Conservation (phyloP, 1,284 basidiomycete genomes). For the Cutaneotrichosporon sp. region DNA sequence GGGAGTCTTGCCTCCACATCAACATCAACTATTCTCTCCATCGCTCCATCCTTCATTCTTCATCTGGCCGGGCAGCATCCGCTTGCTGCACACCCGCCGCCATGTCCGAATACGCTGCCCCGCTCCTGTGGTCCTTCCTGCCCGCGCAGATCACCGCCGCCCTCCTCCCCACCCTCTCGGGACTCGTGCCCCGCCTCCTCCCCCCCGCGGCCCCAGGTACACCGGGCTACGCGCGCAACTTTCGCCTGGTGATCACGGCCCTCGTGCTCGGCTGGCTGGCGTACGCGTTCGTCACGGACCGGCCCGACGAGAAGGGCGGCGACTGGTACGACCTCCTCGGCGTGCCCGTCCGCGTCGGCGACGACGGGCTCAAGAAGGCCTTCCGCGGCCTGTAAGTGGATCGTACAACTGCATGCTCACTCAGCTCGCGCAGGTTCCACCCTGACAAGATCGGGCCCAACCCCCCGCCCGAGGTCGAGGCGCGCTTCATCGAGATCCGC, state of each 20-base stretch:
- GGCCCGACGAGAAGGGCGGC: constrained; percentile 57
- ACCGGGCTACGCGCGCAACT: constrained; percentile 34
- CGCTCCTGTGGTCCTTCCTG: constrained; percentile 43
- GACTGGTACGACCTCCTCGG: constrained; percentile 73
- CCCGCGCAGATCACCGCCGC: constrained; percentile 36
- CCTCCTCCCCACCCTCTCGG: constrained; percentile 34
- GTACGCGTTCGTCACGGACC: constrained; percentile 65
- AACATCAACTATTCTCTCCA: background rate
- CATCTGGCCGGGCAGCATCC: background rate
- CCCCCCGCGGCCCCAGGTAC: constrained; percentile 33
- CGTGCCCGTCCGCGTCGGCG: constrained; percentile 64
- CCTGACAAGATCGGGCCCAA: constrained; percentile 69
- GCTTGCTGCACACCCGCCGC: background rate
- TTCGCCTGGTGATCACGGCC: constrained; percentile 32
- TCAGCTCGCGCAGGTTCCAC: constrained; percentile 66
- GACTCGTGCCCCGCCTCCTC: constrained; percentile 31
- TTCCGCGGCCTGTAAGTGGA: constrained; percentile 64
- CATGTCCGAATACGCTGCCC: constrained; percentile 23
- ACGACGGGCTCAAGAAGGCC: constrained; percentile 66
- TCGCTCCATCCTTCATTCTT: background rate
- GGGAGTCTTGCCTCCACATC: background rate
- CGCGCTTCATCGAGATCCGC: constrained; percentile 67
- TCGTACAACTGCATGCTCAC: background rate
- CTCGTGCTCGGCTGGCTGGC: constrained; percentile 65
- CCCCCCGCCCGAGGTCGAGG: constrained; percentile 59